These are phyloP conservation scores for Ramaria sp. DNA, from an alignment of 768 basidiomycete species.

Conservation along the genomic window DNA sequence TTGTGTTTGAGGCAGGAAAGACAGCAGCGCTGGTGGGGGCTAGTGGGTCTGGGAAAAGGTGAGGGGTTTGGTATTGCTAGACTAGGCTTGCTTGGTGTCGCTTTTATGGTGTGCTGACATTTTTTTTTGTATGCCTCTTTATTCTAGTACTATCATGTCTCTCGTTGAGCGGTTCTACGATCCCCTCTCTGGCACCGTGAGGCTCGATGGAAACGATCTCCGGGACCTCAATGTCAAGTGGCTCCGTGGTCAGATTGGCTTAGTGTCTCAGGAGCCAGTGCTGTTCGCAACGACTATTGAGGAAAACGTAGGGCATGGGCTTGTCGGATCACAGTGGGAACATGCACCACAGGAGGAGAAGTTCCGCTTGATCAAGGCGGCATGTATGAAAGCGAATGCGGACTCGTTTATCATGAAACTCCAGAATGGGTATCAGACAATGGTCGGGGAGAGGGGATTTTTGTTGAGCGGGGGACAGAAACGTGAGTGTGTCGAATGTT, in stretches of 20 bases:
- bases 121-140: no score
- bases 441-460: slow-evolving; percentile 86
- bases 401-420: slow-evolving; percentile 80
- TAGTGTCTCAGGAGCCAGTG: slow-evolving; percentile 82
- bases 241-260: slow-evolving; percentile 78
- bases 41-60: no score
- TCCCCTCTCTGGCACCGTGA: slow-evolving; percentile 55
- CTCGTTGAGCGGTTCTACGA: slow-evolving; percentile 89
- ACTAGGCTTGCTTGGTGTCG: no score
- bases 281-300: slow-evolving; percentile 78
- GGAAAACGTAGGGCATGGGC: slow-evolving; percentile 75
- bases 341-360: slow-evolving; percentile 63
- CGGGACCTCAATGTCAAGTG: slow-evolving; percentile 73
- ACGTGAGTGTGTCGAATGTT: slow-evolving; percentile 18
- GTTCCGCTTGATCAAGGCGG: slow-evolving; percentile 66
- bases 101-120: no score
- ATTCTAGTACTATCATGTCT: slow-evolving; percentile 54
- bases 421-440: slow-evolving; percentile 74
- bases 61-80: no score
- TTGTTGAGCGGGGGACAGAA: slow-evolving; percentile 80
- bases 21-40: no score
- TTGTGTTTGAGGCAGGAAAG: no score
- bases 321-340: slow-evolving; percentile 65
- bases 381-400: slow-evolving; percentile 82
- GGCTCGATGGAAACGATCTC: slow-evolving; percentile 65